A percentile compares a stretch with the other conserved stretches of the same genome.
These are phyloP conservation scores for Starmerella lactis-condensi DNA, from an alignment of 805 yeast species.

Conservation along the genomic window DNA sequence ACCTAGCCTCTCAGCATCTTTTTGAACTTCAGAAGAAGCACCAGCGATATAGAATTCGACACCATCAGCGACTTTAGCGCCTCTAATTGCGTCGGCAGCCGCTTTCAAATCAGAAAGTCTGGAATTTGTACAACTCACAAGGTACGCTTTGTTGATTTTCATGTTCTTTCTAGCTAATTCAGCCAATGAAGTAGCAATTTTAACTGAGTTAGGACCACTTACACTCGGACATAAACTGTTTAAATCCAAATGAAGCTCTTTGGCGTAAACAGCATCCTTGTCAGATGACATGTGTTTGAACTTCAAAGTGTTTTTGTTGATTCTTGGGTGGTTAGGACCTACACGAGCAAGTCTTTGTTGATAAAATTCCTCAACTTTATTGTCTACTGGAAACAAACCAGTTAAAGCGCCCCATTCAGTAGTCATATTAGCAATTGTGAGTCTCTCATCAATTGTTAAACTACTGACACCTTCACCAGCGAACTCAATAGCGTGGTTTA, in stretches of 20 bases:
- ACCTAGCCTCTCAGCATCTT: constrained; percentile 76
- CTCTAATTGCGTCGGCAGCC: constrained; percentile 75
- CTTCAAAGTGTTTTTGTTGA: constrained; percentile 38
- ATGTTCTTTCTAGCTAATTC: constrained; percentile 56
- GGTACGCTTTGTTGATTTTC: constrained; percentile 78
- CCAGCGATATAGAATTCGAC: constrained; percentile 97
- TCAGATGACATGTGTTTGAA: constrained; percentile 38
- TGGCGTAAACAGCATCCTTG: constrained; percentile 67
- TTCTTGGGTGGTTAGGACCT: constrained; percentile 67
- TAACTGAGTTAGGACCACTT: constrained; percentile 96
- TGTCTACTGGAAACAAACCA: constrained; percentile 93
- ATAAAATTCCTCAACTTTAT: constrained; percentile 60
- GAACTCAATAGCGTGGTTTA: constrained; percentile 36
- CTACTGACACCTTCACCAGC: constrained; percentile 19
- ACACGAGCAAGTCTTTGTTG: constrained; percentile 38
- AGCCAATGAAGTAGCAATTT: constrained; percentile 61
- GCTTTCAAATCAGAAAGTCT: constrained; percentile 82
- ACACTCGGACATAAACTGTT: constrained; percentile 67
- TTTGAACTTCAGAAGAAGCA: constrained; percentile 82
- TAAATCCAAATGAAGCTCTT: constrained; percentile 66
- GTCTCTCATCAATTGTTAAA: constrained; percentile 20
- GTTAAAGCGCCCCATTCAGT: constrained; percentile 98
- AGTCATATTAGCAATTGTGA: constrained; percentile 79
- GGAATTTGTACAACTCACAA: constrained; percentile 96
- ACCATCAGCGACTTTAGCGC: constrained; percentile 66